These are phyloP conservation scores for Ustilago loliicola DNA, from an alignment of 1,284 basidiomycete species.

Conservation along the genomic window DNA sequence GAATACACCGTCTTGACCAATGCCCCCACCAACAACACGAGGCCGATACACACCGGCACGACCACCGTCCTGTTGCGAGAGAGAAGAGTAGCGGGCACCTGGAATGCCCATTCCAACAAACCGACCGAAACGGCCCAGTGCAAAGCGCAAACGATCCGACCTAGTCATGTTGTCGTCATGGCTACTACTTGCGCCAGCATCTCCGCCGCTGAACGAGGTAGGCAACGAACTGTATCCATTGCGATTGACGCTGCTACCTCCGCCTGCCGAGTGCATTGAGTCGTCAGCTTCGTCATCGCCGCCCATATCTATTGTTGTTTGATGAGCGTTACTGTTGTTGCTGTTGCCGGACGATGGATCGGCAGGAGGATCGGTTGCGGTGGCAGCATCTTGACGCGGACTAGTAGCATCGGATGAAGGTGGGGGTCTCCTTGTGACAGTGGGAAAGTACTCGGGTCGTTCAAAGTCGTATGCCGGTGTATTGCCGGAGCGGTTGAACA, in stretches of 20 bases:
- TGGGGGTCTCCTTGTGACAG: constrained; percentile 28
- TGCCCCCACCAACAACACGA: constrained; percentile 77
- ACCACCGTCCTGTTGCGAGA: constrained; percentile 37
- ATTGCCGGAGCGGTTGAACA: constrained; percentile 6
- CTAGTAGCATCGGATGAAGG: constrained; percentile 28
- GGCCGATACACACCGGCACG: constrained; percentile 36
- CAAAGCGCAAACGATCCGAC: constrained; percentile 53
- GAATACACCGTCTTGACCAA: constrained; percentile 93
- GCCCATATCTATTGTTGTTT: constrained; percentile 39
- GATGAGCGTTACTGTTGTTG: constrained; percentile 14
- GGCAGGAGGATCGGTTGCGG: not conserved
- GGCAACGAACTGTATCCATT: constrained; percentile 43
- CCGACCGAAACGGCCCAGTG: constrained; percentile 63
- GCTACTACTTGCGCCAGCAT: constrained; percentile 4
- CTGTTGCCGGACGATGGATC: not conserved
- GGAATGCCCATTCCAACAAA: constrained; percentile 69
- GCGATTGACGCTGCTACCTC: constrained; percentile 18
- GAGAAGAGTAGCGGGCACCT: constrained; percentile 61
- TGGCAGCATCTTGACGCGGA: constrained; percentile 15
- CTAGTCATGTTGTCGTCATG: constrained; percentile 30
- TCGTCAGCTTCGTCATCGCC: constrained; percentile 31
- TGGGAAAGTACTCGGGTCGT: constrained; percentile 59
- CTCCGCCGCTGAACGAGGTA: constrained; percentile 18
- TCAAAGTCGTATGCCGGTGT: constrained; percentile 61
- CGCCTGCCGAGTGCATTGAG: constrained; percentile 20